A percentile compares a stretch with the other conserved stretches of the same genome.
Conservation (phyloP, 1,284 basidiomycete species). For the Cystobasidiaceae sp. region DNA sequence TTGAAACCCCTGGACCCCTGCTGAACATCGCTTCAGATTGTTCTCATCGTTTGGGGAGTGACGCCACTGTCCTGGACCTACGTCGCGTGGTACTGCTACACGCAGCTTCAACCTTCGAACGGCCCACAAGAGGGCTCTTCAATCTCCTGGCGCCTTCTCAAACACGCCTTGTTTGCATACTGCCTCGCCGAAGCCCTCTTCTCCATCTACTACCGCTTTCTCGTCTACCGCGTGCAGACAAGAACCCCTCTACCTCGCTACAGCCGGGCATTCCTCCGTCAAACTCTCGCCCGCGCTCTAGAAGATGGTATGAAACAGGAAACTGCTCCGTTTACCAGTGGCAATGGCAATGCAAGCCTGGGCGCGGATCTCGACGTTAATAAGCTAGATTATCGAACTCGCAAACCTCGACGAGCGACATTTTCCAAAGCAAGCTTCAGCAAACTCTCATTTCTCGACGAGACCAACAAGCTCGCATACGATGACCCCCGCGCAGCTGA, state of each 20-base stretch:
- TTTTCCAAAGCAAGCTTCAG: slow-evolving; percentile 26
- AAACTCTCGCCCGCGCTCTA: slow-evolving; percentile 58
- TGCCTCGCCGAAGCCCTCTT: slow-evolving; percentile 60
- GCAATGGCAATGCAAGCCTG: neutral
- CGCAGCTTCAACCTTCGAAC: neutral
- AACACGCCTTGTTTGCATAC: slow-evolving; percentile 31
- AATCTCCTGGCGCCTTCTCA: slow-evolving; percentile 25
- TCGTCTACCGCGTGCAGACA: slow-evolving; percentile 55
- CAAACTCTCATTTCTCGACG: slow-evolving; percentile 40
- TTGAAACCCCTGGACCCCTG: slow-evolving; percentile 41
- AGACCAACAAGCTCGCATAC: slow-evolving; percentile 56
- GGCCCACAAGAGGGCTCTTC: too few species aligned
- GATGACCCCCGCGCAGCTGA: slow-evolving; percentile 69
- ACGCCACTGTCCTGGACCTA: slow-evolving; percentile 66
- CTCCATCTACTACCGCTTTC: slow-evolving; percentile 62
- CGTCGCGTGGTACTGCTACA: slow-evolving; percentile 52
- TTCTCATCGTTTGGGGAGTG: slow-evolving; percentile 65
- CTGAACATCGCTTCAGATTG: slow-evolving; percentile 57
- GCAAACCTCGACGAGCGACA: slow-evolving; percentile 23
- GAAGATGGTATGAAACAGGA: slow-evolving; percentile 47
- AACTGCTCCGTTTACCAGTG: neutral
- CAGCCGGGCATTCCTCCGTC: slow-evolving; percentile 52
- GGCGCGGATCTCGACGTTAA: neutral
- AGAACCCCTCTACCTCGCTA: slow-evolving; percentile 26
- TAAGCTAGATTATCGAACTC: neutral